Evolutionary conservation across 768 basidiomycete genomes (phyloP), one percentile per base, ranked within the genome.

Genomic region (Rhodotorula taiwanensis): DNA sequence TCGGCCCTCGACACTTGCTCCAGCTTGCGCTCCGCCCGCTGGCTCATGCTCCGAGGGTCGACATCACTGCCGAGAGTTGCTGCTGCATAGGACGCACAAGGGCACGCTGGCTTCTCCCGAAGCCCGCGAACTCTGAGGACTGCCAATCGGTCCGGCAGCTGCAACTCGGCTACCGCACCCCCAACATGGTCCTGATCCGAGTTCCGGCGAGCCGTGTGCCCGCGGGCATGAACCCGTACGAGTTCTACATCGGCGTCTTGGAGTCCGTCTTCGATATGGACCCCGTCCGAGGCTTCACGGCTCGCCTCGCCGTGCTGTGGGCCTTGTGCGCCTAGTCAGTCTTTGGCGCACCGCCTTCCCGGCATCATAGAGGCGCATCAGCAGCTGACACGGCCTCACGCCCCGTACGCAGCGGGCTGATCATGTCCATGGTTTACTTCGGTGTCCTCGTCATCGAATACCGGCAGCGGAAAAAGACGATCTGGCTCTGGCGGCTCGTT

Each of bases 401-500:
- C 44, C 34, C 11, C 23, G 2, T 10, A 18, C 8, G 20, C 25
- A 58, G 58, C 31, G 58, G 58, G 16, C 18, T 58, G 2, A 31
- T 58, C 42, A 11, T 52, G 5, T 7, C 58, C 1, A 10, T 43
- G 30, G 49, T 52, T 9, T 58, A 43, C 25, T 49, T 58, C 6
- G 41, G 28, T 16, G 16, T 34, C 14, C 25, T 51, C 49, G 5
- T 4, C 3, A 3, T 52, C 30, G 58, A 58, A n/a, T 58, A 58
- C 42, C 49, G 58, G 0, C 49, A 49, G 18, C 44, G 58, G 5
- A 27, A 51, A 42, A 43, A 43, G 42, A 23, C 30, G 2, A 34
- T 43, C 42, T 58, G 58, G 58, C 58, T 58, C 9, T 58, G 50
- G 49, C n/a, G 42, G 7, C 41, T 58, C 30, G 58, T 58, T 4